Evolutionary conservation across 352 stramenopile species (phyloP).

Genomic region (Aphanomyces euteiches): DNA sequence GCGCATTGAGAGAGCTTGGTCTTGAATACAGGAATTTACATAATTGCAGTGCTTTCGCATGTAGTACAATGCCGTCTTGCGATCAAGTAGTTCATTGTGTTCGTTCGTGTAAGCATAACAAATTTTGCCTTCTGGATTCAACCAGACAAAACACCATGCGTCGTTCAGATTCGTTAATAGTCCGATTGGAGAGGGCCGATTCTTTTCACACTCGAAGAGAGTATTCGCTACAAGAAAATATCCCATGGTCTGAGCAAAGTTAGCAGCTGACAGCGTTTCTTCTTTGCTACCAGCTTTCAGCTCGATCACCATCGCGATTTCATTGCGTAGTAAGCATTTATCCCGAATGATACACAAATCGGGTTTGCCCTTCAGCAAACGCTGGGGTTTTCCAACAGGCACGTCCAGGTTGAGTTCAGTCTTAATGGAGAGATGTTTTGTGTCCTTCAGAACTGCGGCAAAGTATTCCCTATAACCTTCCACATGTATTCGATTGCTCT

Average conservation of each 20-base stretch:
- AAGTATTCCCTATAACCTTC: not conserved
- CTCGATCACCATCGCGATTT: slow-evolving; percentile 5
- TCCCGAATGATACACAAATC: not conserved
- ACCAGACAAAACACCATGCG: not conserved
- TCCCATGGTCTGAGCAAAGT: not conserved
- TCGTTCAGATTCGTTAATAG: slow-evolving; percentile 1
- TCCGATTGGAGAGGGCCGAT: not conserved
- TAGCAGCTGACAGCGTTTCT: not conserved
- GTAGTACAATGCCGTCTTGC: not conserved
- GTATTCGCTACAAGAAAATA: not conserved
- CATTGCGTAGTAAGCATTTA: not conserved
- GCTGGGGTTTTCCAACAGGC: not conserved
- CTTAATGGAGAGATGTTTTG: not conserved
- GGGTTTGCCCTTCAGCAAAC: not conserved
- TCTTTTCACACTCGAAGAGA: not conserved
- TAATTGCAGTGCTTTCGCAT: slow-evolving; percentile 9
- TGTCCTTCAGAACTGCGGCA: not conserved
- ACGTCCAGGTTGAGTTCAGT: not conserved
- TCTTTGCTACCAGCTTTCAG: not conserved
- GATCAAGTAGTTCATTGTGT: not conserved
- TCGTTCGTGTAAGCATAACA: not conserved
- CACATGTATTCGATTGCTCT: not conserved
- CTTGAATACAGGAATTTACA: not conserved
- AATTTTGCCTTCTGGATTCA: not conserved
- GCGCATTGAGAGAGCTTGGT: not conserved